Evolutionary conservation across 495 filamentous ascomycete species (phyloP).

Genomic region (Aspergillus cavernicola): DNA sequence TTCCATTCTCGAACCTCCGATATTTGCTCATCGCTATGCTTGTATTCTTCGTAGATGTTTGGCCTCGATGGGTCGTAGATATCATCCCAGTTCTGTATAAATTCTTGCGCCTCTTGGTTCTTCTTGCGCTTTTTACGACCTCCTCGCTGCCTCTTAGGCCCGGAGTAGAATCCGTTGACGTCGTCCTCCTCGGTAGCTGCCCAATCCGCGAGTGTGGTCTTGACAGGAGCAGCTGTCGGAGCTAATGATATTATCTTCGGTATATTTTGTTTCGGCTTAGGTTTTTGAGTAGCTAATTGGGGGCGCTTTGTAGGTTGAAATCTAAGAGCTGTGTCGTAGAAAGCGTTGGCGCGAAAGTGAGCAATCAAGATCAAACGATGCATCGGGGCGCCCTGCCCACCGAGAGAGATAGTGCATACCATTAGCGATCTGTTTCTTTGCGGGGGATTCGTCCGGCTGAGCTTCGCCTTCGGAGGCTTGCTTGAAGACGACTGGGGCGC

Average conservation of each 20-base stretch:
- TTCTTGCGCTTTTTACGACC: constrained; percentile 89
- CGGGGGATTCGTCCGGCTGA: constrained; percentile 50
- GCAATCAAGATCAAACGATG: constrained; percentile 30
- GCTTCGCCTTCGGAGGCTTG: constrained; percentile 47
- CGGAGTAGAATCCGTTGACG: constrained; percentile 57
- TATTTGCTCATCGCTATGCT: constrained; percentile 79
- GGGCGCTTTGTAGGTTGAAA: constrained; percentile 86
- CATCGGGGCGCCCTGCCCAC: no score
- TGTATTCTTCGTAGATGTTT: constrained; percentile 84
- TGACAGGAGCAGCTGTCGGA: constrained; percentile 35
- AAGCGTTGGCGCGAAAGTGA: constrained; percentile 36
- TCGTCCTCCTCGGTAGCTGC: constrained; percentile 73
- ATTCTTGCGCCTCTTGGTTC: constrained; percentile 55
- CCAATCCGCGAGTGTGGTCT: constrained; percentile 83
- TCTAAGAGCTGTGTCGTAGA: constrained; percentile 59
- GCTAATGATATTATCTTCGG: constrained; percentile 35
- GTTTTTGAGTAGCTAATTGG: constrained; percentile 63
- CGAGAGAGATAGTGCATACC: constrained; percentile 49
- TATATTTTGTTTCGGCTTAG: constrained; percentile 56
- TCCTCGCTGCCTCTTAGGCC: constrained; percentile 68
- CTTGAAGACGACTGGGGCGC: constrained; percentile 76
- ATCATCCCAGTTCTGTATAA: constrained; percentile 84
- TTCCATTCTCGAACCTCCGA: constrained; percentile 85
- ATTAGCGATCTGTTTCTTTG: constrained; percentile 72
- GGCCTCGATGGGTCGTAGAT: constrained; percentile 84